A percentile compares a stretch with the other conserved stretches of the same genome.
These are phyloP conservation scores for Diaporthe longicolla DNA, from an alignment of 2,329 filamentous ascomycete species.

Conservation along the genomic window DNA sequence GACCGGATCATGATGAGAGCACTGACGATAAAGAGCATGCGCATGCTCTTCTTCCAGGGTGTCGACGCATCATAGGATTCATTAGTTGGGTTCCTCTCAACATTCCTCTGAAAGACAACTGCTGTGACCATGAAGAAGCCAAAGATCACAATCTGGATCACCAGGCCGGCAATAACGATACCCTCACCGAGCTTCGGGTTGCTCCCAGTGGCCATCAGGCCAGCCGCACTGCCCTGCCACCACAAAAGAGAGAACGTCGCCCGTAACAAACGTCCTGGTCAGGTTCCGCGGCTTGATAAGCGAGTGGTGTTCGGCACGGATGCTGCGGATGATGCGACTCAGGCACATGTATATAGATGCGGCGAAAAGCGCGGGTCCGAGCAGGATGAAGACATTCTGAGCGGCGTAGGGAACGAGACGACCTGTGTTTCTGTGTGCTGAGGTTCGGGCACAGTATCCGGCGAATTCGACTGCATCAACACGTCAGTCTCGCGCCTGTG, in stretches of 20 bases:
- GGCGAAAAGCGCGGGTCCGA: constrained; percentile 37
- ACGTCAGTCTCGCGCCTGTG: too few species aligned
- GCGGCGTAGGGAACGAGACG: constrained; percentile 33
- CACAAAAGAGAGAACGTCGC: constrained; percentile 60
- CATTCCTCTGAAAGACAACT: constrained; percentile 57
- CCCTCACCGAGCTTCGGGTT: constrained; percentile 54
- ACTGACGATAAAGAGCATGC: constrained; percentile 51
- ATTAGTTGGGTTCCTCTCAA: constrained; percentile 43
- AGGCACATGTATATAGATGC: constrained; percentile 37
- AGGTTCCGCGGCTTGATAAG: constrained; percentile 50
- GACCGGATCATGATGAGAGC: constrained; percentile 60
- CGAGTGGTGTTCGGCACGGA: constrained; percentile 14
- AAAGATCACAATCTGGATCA: constrained; percentile 69
- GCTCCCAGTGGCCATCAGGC: constrained; percentile 46
- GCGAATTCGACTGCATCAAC: constrained; percentile 19
- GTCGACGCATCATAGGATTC: constrained; percentile 42
- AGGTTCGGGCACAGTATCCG: constrained; percentile 20
- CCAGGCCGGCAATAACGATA: constrained; percentile 65
- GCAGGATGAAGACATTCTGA: constrained; percentile 36
- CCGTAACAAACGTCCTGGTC: constrained; percentile 62
- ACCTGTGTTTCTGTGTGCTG: neutral
- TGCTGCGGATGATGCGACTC: neutral
- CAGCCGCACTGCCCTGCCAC: constrained; percentile 57
- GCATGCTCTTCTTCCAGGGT: constrained; percentile 51
- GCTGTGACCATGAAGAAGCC: constrained; percentile 64